Evolutionary conservation across 2,329 filamentous ascomycete species (phyloP), one percentile per base, ranked within the genome.

Genomic region (Ambrosiella cleistominuta): DNA sequence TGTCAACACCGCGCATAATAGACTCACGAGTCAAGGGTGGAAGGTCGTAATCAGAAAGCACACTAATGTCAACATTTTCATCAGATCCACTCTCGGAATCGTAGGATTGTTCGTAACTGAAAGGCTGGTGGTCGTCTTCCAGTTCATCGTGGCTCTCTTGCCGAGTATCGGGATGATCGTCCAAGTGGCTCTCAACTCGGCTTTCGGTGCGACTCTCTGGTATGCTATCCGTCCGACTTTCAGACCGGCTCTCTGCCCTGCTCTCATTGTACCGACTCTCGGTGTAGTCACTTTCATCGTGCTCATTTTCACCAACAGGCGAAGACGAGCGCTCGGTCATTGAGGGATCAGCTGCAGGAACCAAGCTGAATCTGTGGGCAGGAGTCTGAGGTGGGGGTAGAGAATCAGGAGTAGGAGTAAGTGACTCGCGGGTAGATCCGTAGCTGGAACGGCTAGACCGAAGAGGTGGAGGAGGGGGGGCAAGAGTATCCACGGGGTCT

Each of bases 11-110:
- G 57, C 87, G 83, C 64, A 97, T 74, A 64, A 97, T 97, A 0
- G 90, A 95, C 68, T 97, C 93, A 42, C 91, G 81, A 7, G 91
- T 96, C 66, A 97, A 95, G 9, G 86, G 77, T 15, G 82, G 87
- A 12, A 85, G 71, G 63, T 85, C 76, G 64, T 84, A 85, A 60
- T 83, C 79, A 61, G 78, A 74, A 59, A 83, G 69, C 9, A 76
- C 71, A 57, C 78, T 77, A 64, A 83, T 68, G 58, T 85, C 81
- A 51, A 78, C 80, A 38, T 60, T 60, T 40, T 60, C 59, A 50
- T 60, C 55, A n/a, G 59, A 60, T 35, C 57, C 59, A 12, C 53
- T 54, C 35, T 54, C 55, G 6, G 59, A 60, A 40, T 58, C 57
- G 40, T 53, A 53, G 12, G 40, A 19, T 7, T 58, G 47, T 12